These are phyloP conservation scores for Gigaspora rosea DNA, from an alignment of 192 early-diverging fungal genomes.

Conservation along the genomic window DNA sequence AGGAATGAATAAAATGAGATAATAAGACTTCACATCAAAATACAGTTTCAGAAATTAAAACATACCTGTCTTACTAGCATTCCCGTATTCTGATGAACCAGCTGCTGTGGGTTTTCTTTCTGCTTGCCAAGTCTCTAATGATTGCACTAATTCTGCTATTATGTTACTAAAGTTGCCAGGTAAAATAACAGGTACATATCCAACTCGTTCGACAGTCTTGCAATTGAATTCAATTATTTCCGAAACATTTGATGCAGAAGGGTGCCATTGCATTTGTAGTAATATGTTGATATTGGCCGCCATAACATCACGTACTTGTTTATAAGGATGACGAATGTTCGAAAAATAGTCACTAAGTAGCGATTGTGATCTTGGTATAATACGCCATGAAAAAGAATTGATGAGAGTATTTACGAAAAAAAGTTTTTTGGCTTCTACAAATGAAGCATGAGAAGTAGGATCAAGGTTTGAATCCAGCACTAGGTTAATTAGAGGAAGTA, in stretches of 20 bases:
- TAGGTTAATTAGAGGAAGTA: constrained; percentile 70
- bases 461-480: constrained; percentile 70
- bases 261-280: constrained; percentile 62
- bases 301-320: constrained; percentile 83
- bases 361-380: constrained; percentile 38
- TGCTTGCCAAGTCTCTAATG: constrained; percentile 43
- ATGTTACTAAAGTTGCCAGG: constrained; percentile 37
- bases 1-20: neutral
- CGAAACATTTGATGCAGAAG: constrained; percentile 52
- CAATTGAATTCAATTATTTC: constrained; percentile 38
- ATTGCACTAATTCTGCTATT: constrained; percentile 36
- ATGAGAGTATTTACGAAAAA: constrained; percentile 65
- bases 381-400: constrained; percentile 69
- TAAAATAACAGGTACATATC: constrained; percentile 35
- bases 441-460: constrained; percentile 77
- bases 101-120: constrained; percentile 42
- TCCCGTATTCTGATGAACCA: constrained; percentile 66
- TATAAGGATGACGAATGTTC: constrained; percentile 78
- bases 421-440: constrained; percentile 81
- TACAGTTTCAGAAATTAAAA: neutral
- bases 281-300: constrained; percentile 73
- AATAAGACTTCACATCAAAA: neutral
- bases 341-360: constrained; percentile 55
- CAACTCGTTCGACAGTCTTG: constrained; percentile 30
- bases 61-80: constrained; percentile 74